Conservation (phyloP, 2,329 filamentous ascomycete species). For the Cercospora beticola region DNA sequence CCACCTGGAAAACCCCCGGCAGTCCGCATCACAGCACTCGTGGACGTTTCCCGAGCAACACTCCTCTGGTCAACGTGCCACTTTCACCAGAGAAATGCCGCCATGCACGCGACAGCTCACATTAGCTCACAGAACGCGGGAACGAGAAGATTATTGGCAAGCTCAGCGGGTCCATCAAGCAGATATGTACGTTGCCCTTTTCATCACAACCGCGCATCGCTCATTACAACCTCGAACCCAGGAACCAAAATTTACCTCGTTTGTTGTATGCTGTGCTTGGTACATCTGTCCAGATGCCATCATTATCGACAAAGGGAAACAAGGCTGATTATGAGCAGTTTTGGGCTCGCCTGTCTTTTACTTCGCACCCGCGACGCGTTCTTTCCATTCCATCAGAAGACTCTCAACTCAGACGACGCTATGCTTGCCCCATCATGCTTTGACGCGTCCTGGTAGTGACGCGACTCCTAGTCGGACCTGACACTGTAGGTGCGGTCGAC, state of each 20-base stretch:
- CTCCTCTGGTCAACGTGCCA: neutral
- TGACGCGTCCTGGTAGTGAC: neutral
- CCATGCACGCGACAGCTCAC: neutral
- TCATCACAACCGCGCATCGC: neutral
- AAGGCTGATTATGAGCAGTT: conserved; percentile 14
- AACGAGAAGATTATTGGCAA: neutral
- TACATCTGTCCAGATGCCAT: conserved; percentile 2
- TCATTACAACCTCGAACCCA: neutral
- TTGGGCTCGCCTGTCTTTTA: conserved; percentile 1
- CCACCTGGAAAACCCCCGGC: neutral
- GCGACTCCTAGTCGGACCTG: conserved; percentile 23
- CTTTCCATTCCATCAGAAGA: conserved; percentile 3
- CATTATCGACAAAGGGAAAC: conserved; percentile 9
- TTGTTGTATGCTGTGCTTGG: neutral
- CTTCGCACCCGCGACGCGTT: neutral
- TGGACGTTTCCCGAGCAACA: neutral
- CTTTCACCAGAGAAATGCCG: neutral
- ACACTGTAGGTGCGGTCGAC: conserved; percentile 29
- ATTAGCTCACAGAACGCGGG: neutral
- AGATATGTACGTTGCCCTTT: conserved; percentile 6
- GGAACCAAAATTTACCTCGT: neutral
- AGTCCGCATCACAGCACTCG: neutral
- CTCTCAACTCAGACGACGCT: conserved; percentile 14
- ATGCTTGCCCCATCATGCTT: conserved; percentile 14
- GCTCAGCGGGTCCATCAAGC: conserved; percentile 6